A percentile compares a stretch with the other conserved stretches of the same genome.
phyloP scores from a whole-genome alignment of 495 filamentous ascomycete species.

The Podospora conica region DNA sequence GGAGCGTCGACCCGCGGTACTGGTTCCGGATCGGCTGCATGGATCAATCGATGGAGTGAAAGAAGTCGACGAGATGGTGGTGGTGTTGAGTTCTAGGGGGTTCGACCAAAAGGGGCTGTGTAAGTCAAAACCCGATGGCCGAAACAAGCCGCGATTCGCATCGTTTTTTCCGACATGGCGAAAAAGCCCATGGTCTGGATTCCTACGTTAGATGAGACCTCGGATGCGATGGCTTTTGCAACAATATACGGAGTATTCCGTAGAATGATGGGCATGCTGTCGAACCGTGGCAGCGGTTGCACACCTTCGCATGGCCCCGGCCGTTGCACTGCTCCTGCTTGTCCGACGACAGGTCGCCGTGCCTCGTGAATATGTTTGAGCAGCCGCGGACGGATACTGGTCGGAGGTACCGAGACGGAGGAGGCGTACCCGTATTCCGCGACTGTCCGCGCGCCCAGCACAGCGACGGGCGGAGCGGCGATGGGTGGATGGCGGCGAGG shows the following conservation, averaged over 20 bases:
- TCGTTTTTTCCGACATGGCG: constrained; percentile 1
- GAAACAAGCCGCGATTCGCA: background rate
- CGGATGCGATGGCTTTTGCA: background rate
- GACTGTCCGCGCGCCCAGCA: background rate
- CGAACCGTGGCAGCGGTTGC: background rate
- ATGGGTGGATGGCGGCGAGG: background rate
- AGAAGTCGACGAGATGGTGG: background rate
- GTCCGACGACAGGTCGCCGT: background rate
- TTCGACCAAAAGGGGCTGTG: constrained; percentile 7
- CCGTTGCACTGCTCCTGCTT: background rate
- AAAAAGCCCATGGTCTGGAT: background rate
- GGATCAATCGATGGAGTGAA: background rate
- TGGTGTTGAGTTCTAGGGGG: background rate
- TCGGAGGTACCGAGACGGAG: background rate
- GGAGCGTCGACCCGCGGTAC: background rate
- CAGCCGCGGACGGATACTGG: constrained; percentile 5
- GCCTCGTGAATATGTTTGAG: background rate
- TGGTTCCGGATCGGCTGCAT: background rate
- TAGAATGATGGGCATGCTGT: background rate
- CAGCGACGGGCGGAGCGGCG: background rate
- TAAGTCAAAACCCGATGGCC: background rate
- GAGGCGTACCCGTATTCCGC: background rate
- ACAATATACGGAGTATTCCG: background rate
- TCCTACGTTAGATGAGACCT: background rate
- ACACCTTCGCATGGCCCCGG: background rate